phyloP scores from a whole-genome alignment of 2,329 filamentous ascomycete genomes.

The Diaporthe sp. region DNA sequence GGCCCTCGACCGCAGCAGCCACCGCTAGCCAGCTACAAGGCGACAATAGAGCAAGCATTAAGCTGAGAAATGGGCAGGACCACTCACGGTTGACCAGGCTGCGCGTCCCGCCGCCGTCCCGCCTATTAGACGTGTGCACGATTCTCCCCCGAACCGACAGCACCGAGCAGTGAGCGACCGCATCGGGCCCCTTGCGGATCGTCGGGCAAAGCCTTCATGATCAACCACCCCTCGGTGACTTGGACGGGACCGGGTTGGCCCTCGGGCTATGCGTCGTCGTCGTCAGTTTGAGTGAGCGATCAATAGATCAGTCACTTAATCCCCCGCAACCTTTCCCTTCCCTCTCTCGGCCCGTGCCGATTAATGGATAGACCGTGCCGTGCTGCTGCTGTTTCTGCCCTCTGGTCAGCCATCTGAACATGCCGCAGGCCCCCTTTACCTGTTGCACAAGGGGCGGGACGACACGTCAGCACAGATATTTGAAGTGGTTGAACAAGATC shows the following conservation, averaged over 20 bases:
- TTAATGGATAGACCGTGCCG: not conserved
- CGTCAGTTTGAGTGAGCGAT: slow-evolving; percentile 6
- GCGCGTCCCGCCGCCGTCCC: not conserved
- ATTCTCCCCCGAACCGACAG: not conserved
- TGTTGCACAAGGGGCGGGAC: not conserved
- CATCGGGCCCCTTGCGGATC: not conserved
- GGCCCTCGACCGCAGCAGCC: not conserved
- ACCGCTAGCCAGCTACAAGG: too few relatives aligned
- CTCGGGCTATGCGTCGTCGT: not conserved
- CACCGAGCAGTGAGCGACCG: not conserved
- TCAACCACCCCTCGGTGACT: slow-evolving; percentile 17
- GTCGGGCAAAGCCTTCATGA: not conserved
- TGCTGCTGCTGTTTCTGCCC: not conserved
- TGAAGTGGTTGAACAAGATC: slow-evolving; percentile 19
- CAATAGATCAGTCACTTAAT: slow-evolving; percentile 15
- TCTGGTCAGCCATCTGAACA: slow-evolving; percentile 7
- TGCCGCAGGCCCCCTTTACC: not conserved
- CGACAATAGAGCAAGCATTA: not conserved
- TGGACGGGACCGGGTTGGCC: not conserved
- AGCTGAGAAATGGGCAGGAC: not conserved
- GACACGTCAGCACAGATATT: slow-evolving; percentile 20
- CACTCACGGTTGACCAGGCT: not conserved
- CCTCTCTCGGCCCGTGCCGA: slow-evolving; percentile 32
- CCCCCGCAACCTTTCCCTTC: not conserved
- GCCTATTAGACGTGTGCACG: not conserved